Evolutionary conservation across 2,329 filamentous ascomycete genomes (phyloP).

Genomic region (Stagonosporopsis chrysanthemi): DNA sequence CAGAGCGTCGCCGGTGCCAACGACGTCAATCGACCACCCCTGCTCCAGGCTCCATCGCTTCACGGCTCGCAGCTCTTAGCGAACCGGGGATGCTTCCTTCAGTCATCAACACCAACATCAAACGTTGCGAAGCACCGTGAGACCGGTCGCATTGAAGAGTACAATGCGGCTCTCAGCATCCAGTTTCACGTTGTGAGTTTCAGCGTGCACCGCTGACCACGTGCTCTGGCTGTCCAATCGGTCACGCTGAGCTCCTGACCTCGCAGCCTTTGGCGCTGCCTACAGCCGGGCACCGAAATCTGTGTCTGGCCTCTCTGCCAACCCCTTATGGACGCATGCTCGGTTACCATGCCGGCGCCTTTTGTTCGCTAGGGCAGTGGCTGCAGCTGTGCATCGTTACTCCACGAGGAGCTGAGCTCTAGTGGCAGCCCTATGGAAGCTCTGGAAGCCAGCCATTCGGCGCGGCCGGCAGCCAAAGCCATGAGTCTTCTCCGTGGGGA

Average conservation of each 20-base stretch:
- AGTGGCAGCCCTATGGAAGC: constrained; percentile 12
- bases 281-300: constrained; percentile 1
- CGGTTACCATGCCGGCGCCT: constrained; percentile 5
- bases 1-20: constrained; percentile 9
- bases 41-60: constrained; percentile 1
- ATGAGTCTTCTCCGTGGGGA: background rate
- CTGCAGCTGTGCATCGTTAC: constrained; percentile 18
- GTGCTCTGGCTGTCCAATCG: constrained; percentile 2
- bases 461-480: constrained; percentile 12
- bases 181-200: constrained; percentile 4
- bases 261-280: constrained; percentile 2
- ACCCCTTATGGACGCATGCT: background rate
- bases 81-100: background rate
- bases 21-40: constrained; percentile 15
- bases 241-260: background rate
- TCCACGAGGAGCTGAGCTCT: constrained; percentile 16
- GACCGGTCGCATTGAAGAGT: constrained; percentile 12
- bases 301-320: constrained; percentile 1
- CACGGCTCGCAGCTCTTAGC: constrained; percentile 8
- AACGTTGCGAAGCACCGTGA: constrained; percentile 12
- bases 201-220: constrained; percentile 5
- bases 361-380: constrained; percentile 1
- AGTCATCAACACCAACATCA: constrained; percentile 12
- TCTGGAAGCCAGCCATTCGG: constrained; percentile 12
- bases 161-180: background rate